phyloP scores from a whole-genome alignment of 768 basidiomycete species.

The Tulasnella sp. region DNA sequence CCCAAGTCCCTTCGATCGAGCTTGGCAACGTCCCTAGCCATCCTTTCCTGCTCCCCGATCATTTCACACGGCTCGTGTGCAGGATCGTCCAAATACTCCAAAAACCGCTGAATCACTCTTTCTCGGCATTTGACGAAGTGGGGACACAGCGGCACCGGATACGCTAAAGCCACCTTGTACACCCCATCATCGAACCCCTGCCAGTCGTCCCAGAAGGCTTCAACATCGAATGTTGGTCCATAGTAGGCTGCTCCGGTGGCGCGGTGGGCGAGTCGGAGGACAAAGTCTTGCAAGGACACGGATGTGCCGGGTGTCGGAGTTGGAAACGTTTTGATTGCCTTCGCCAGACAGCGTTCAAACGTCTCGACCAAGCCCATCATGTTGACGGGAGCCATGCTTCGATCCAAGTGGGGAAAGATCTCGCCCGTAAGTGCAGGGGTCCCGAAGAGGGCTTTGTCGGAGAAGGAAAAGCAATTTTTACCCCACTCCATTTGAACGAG shows the following conservation, averaged over 20 bases:
- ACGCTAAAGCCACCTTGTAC: not conserved
- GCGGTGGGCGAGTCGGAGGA: not conserved
- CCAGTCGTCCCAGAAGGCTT: not conserved
- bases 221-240: slow-evolving; percentile 10
- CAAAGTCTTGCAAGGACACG: not conserved
- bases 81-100: not conserved
- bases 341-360: not conserved
- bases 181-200: not conserved
- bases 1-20: not conserved
- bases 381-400: not conserved
- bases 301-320: not conserved
- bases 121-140: slow-evolving; percentile 3
- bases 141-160: not conserved
- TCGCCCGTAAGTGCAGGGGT: not conserved
- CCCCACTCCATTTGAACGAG: not conserved
- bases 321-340: not conserved
- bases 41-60: not conserved
- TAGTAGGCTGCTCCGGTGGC: not conserved
- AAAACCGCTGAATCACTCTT: not conserved
- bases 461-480: not conserved
- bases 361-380: not conserved
- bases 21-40: not conserved
- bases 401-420: not conserved
- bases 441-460: slow-evolving; percentile 1
- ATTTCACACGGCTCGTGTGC: not conserved